These are phyloP conservation scores for Plasmodium coatneyi DNA, from an alignment of 169 alveolate species.

Conservation along the genomic window DNA sequence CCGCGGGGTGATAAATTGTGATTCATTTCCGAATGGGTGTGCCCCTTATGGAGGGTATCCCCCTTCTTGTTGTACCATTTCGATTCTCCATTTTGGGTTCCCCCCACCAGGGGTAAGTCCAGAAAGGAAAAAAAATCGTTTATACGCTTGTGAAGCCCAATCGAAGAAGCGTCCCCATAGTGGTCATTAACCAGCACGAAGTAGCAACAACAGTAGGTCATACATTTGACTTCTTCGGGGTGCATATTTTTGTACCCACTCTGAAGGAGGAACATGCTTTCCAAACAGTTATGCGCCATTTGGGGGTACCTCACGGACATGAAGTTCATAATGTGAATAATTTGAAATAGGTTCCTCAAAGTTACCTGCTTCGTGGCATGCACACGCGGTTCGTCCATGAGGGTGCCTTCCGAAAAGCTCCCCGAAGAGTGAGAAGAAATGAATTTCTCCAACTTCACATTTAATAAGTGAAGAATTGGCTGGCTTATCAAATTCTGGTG, in stretches of 20 bases:
- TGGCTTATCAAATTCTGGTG: conserved; percentile 26
- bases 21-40: neutral
- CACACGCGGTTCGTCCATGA: neutral
- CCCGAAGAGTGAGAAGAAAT: neutral
- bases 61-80: neutral
- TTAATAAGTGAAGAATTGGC: conserved; percentile 45
- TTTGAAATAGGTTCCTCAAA: conserved; percentile 2
- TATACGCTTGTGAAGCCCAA: neutral
- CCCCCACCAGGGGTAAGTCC: conserved; percentile 1
- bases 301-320: conserved; percentile 4
- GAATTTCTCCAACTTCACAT: conserved; percentile 6
- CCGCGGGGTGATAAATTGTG: neutral
- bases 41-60: neutral
- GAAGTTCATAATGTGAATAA: conserved; percentile 1
- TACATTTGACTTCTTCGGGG: neutral
- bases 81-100: neutral
- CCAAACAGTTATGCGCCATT: conserved; percentile 9
- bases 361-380: neutral
- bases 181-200: conserved; percentile 33
- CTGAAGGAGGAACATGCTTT: conserved; percentile 12
- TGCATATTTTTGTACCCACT: conserved; percentile 6
- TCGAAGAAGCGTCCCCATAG: neutral
- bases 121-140: neutral
- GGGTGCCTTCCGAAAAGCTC: neutral
- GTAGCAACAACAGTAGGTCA: conserved; percentile 16